phyloP scores from a whole-genome alignment of 805 yeast genomes.

The Lachancea nothofagi region DNA sequence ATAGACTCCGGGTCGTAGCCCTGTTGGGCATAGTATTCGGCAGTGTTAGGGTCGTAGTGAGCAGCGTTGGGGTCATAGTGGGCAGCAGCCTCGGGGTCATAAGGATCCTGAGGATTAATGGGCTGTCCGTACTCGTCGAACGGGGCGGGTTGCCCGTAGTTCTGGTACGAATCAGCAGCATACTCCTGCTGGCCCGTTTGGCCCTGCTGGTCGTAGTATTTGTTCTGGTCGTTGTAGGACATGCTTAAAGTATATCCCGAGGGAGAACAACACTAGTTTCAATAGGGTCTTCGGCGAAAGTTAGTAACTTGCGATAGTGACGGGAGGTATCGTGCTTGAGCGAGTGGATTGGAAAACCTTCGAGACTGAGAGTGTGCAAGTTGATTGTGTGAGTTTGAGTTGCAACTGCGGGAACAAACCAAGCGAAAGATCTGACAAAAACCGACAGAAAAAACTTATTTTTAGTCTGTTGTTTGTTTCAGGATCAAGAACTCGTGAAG shows the following conservation, averaged over 20 bases:
- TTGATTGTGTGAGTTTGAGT: background rate
- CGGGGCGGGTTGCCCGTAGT: constrained; percentile 22
- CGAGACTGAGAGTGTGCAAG: too few relatives aligned
- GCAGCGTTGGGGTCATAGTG: constrained; percentile 35
- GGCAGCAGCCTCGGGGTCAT: constrained; percentile 34
- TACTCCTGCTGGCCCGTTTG: constrained; percentile 30
- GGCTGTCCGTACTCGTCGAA: constrained; percentile 40
- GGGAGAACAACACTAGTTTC: background rate
- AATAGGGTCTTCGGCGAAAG: too few relatives aligned
- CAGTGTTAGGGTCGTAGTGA: constrained; percentile 33
- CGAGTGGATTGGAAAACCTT: background rate
- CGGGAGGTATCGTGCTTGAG: constrained; percentile 1
- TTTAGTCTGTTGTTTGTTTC: background rate
- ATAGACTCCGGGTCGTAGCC: constrained; percentile 43
- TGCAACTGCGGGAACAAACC: background rate
- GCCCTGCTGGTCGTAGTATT: constrained; percentile 19
- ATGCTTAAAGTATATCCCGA: constrained; percentile 9
- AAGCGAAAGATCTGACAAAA: background rate
- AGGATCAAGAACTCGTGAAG: background rate
- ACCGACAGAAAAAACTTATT: background rate
- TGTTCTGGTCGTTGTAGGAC: constrained; percentile 27
- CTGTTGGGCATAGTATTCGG: constrained; percentile 38
- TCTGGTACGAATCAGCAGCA: constrained; percentile 15
- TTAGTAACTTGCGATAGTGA: background rate
- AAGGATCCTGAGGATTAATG: constrained; percentile 34